Conservation (phyloP, 2,329 filamentous ascomycete species). For the Blastomyces silverae region DNA sequence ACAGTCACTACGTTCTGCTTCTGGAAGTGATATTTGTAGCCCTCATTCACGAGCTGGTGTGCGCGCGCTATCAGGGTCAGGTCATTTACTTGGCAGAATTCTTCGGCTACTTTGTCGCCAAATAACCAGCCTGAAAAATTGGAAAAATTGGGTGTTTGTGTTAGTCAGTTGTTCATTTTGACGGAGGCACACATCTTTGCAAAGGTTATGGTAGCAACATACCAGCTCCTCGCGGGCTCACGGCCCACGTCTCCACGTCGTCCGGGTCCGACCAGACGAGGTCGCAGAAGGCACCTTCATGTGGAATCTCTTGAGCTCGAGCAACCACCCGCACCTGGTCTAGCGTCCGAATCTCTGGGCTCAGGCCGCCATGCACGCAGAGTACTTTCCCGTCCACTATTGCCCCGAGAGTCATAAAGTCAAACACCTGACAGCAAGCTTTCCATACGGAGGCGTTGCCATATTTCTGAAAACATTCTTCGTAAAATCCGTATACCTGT, state of each 20-base stretch:
- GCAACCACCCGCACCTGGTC: constrained; percentile 70
- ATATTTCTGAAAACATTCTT: constrained; percentile 70
- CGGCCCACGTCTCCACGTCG: constrained; percentile 62
- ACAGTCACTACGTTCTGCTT: constrained; percentile 98
- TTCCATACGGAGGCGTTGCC: constrained; percentile 74
- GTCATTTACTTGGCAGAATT: constrained; percentile 98
- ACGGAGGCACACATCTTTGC: neutral
- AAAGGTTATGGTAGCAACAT: neutral
- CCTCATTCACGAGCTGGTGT: constrained; percentile 98
- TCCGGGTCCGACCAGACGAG: constrained; percentile 71
- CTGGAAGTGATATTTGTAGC: constrained; percentile 94
- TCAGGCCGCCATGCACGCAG: constrained; percentile 65
- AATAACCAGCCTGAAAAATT: constrained; percentile 20
- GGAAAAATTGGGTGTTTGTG: neutral
- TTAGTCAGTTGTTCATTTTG: neutral
- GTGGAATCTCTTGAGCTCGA: constrained; percentile 67
- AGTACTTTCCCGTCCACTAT: constrained; percentile 68
- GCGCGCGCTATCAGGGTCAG: constrained; percentile 91
- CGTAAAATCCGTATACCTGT: constrained; percentile 72
- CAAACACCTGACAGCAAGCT: constrained; percentile 70
- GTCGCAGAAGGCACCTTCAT: constrained; percentile 71
- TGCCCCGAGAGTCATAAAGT: constrained; percentile 66
- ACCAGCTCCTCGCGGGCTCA: constrained; percentile 64
- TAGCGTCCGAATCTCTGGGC: constrained; percentile 65
- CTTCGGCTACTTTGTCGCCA: constrained; percentile 49